Evolutionary conservation across 1,284 basidiomycete species (phyloP).

Genomic region (Bjerkandera adusta): DNA sequence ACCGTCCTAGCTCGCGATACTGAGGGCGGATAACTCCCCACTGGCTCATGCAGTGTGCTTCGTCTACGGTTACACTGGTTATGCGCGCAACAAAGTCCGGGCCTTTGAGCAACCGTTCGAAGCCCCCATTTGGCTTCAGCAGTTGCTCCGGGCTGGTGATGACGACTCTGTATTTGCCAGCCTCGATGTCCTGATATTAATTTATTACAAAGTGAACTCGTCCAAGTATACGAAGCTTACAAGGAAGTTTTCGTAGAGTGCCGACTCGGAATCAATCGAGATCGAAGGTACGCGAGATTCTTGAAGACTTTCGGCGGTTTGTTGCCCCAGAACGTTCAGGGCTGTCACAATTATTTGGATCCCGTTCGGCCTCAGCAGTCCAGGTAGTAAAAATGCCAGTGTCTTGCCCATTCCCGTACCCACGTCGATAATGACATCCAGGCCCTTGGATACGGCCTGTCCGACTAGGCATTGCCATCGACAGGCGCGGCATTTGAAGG

Average conservation of each 20-base stretch:
- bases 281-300: slow-evolving; percentile 14
- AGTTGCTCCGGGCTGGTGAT: slow-evolving; percentile 33
- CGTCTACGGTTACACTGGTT: slow-evolving; percentile 32
- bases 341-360: slow-evolving; percentile 17
- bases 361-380: slow-evolving; percentile 6
- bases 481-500: no score
- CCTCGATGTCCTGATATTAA: slow-evolving; percentile 28
- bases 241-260: slow-evolving; percentile 6
- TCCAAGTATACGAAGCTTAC: background rate
- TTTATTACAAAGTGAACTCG: background rate
- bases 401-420: slow-evolving; percentile 17
- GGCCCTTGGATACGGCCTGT: no score
- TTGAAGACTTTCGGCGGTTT: slow-evolving; percentile 11
- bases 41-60: slow-evolving; percentile 35
- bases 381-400: slow-evolving; percentile 13
- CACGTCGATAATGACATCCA: slow-evolving; percentile 3
- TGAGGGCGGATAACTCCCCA: slow-evolving; percentile 35
- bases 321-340: slow-evolving; percentile 20
- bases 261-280: slow-evolving; percentile 7
- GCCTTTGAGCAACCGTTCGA: slow-evolving; percentile 26
- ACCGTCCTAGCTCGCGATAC: slow-evolving; percentile 23
- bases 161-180: slow-evolving; percentile 28
- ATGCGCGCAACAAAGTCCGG: slow-evolving; percentile 22
- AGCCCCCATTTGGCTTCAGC: slow-evolving; percentile 19
- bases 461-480: no score